Evolutionary conservation across 169 alveolate species (phyloP), one percentile per base, ranked within the genome.

Genomic region (Plasmodium chabaudi): DNA sequence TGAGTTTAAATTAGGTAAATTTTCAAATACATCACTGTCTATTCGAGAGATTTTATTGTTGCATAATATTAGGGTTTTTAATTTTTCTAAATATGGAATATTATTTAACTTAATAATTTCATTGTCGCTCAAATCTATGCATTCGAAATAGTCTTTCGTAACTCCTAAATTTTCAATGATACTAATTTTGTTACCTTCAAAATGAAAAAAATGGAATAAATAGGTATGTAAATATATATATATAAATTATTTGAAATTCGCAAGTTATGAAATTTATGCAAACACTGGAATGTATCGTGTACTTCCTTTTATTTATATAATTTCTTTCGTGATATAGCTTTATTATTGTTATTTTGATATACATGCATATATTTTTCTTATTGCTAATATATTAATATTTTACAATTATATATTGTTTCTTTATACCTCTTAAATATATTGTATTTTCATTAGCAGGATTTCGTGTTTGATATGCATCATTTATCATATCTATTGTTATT

Each of bases 111-210:
- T 95, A 39, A 94, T 93, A 12, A 96, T 95, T 82, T 96, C 97
- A 82, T 96, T 96, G 93, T 96, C 97, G 75, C 96, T 94, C 72
- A 96, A 82, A 88, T 96, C 98, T 47, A 96, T 93, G 91, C 98
- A 95, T 65, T 95, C 97, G 72, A 92, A 96, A 91, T 94, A 95
- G 73, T 96, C 98, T 82, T 94, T 94, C 46, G 98, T 95, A 34
- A 97, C 97, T 10, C 98, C 97, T 84, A 96, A 92, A 75, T 95
- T 95, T 79, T 96, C 97, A 25, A 96, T 93, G 6, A 90, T 94
- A 59, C 95, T 92, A 53, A 95, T 95, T 74, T 96, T 96, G 87
- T 75, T 87, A 6, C 97, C 98, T 93, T 93, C 56, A 49, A 87
- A 70, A 82, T 75, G 68, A 17, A 61, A 15, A 13, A 7, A 1